Base-by-base conservation (phyloP, 495 filamentous ascomycete species). In the Endocarpon pusillum region DNA sequence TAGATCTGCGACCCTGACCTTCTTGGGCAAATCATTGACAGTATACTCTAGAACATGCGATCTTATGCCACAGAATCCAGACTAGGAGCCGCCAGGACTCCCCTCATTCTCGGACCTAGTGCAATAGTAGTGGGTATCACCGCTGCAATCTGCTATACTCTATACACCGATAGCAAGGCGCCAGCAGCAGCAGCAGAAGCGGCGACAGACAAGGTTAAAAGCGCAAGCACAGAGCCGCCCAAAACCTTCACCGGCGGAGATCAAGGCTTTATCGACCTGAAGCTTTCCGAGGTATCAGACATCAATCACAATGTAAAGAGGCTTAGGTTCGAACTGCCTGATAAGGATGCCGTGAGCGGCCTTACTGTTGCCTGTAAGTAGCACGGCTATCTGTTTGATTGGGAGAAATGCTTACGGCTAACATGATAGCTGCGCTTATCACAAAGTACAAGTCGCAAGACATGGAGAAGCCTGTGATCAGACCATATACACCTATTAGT, bases 301-400 rank as follows among this genome's bases (percentile, higher is more conserved):
- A 53, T 93, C 57, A 92, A 78, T 59, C 74, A 79, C 61, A 93
- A 93, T 66, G 85, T 83, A 37, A 94, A 94, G 75, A 67, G 62
- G 29, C 60, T 94, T 47, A 74, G 79, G 44, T 93, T 93, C 58
- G 65, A 68, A 26, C 73, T 91, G 18, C 78, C 81, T n/a, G 75
- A 87, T 45, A 69, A 72, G 44, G 76, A 94, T 49, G 68, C 75
- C 55, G 75, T 91, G 29, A 80, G 75, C 37, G 89, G 89, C 34
- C 54, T 97, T 41, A 54, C 65, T 19, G 59, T 93, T 42, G 71
- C 91, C 32, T 93, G 76, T 69, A 41, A 46, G 59, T 55, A 4
- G n/a, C 1, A 10, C 23, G 6, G 14, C 1, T 4, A n/a, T 32
- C 6, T 27, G 19, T 27, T 4, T 38, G 15, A 1, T 4, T 14